These are phyloP conservation scores for Drosera spatulata DNA, from an alignment of 179 eudicot genomes.

Conservation along the genomic window DNA sequence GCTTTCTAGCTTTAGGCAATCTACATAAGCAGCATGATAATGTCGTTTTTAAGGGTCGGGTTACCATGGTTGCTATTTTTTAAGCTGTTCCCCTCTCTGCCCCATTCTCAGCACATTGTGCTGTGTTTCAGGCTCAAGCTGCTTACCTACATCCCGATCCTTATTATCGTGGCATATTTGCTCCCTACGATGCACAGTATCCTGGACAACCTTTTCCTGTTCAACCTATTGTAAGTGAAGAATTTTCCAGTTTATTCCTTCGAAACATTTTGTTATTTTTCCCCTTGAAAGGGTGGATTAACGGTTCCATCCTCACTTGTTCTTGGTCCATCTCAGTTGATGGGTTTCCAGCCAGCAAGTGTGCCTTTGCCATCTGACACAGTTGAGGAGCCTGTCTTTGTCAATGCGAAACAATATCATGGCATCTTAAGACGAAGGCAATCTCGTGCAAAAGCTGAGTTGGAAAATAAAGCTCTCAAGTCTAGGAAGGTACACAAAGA, in stretches of 20 bases:
- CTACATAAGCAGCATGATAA: not conserved
- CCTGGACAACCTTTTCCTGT: slow-evolving; percentile 36
- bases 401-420: slow-evolving; percentile 87
- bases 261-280: not conserved
- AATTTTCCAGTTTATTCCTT: slow-evolving; percentile 34
- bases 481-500: slow-evolving; percentile 41
- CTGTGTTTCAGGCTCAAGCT: slow-evolving; percentile 43
- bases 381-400: slow-evolving; percentile 83
- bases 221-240: slow-evolving; percentile 42
- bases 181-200: slow-evolving; percentile 34
- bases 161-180: slow-evolving; percentile 64
- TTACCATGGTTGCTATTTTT: not conserved
- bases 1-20: not conserved
- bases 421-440: slow-evolving; percentile 82
- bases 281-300: not conserved
- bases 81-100: not conserved
- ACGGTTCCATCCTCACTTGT: not conserved
- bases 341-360: slow-evolving; percentile 82
- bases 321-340: slow-evolving; percentile 46
- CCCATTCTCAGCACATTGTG: not conserved
- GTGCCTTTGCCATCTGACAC: slow-evolving; percentile 66
- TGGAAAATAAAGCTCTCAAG: slow-evolving; percentile 46
- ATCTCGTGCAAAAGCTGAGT: slow-evolving; percentile 87
- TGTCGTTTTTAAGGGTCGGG: not conserved
- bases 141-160: slow-evolving; percentile 74